Base-by-base conservation (phyloP, 2,329 filamentous ascomycete species). In the Penicillium sp. region DNA sequence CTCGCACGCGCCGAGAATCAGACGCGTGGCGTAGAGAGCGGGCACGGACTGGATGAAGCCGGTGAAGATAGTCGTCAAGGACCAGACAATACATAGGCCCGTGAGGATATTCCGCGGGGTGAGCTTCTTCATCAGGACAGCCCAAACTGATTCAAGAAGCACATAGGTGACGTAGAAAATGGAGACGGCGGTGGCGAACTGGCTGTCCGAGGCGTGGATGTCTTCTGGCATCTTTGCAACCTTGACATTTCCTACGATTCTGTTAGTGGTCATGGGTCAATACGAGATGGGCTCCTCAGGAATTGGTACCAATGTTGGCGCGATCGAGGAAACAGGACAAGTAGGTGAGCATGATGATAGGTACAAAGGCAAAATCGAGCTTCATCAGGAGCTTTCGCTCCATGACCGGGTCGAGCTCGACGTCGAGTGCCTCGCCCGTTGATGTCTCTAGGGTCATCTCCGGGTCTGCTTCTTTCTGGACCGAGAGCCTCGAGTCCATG, bases 261-360 rank as follows among this genome's bases (percentile, higher is more conserved):
- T 4, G 39, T 61, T 10, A 62, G 36, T 31, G 46, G 2, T 9
- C 41, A 37, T 35, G n/a, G n/a, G 2, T 19, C 33, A 50, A 31
- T 19, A 4, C 14, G 24, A 0, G 16, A 46, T 2, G 3, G 13
- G 37, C 55, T 55, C 22, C 4, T 13, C 27, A 10, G 18, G 6
- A 16, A 13, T 14, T 31, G 24, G 11, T 64, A 76, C 80, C 80
- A 40, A 85, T 84, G 62, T 83, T 84, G 19, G 77, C 76, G 55
- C 84, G 77, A 69, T 87, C 85, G 41, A 85, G 73, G 64, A 83
- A 85, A 60, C 80, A 83, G 4, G 78, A 77, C 19, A 87, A 66
- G 60, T 85, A 87, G 4, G 85, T 77, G 49, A 84, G 69, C 78
- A 83, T 84, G 58, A 86, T 81, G 55, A 85, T 79, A 0, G 81